A percentile compares a stretch with the other conserved stretches of the same genome.
Conservation (phyloP, 2,329 filamentous ascomycete species). For the Madurella mycetomatis region DNA sequence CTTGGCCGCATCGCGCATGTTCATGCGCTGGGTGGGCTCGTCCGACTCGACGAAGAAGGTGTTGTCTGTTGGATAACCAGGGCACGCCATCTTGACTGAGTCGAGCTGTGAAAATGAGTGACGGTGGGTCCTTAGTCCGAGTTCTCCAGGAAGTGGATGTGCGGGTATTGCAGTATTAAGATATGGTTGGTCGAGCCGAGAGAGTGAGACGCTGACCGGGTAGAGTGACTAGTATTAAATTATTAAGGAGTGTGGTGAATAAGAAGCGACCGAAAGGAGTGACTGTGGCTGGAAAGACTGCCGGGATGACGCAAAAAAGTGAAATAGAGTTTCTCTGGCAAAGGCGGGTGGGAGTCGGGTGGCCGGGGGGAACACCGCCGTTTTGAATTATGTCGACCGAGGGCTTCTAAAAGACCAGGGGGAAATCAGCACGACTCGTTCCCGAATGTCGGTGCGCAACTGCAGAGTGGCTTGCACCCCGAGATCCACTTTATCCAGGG, state of each 20-base stretch:
- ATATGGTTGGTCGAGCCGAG: slow-evolving; percentile 28
- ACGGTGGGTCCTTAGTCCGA: slow-evolving; percentile 18
- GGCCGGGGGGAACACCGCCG: slow-evolving; percentile 43
- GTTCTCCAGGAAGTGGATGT: slow-evolving; percentile 34
- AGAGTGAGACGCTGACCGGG: slow-evolving; percentile 39
- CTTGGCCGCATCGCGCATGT: slow-evolving; percentile 70
- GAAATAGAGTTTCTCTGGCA: slow-evolving; percentile 27
- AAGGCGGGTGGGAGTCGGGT: slow-evolving; percentile 30
- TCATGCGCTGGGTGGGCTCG: slow-evolving; percentile 53
- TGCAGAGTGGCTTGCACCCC: slow-evolving; percentile 8
- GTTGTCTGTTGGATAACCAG: slow-evolving; percentile 37
- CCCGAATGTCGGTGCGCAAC: slow-evolving; percentile 13
- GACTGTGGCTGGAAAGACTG: slow-evolving; percentile 49
- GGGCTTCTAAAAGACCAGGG: slow-evolving; percentile 35
- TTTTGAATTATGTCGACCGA: slow-evolving; percentile 44
- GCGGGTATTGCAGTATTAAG: slow-evolving; percentile 32
- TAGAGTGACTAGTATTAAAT: slow-evolving; percentile 49
- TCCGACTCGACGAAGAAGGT: slow-evolving; percentile 56
- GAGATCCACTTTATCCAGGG: slow-evolving; percentile 20
- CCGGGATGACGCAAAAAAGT: slow-evolving; percentile 41
- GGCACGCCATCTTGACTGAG: slow-evolving; percentile 30
- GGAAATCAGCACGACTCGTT: slow-evolving; percentile 23
- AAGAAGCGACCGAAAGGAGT: slow-evolving; percentile 49
- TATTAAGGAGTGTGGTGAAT: slow-evolving; percentile 57
- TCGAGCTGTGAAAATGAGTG: slow-evolving; percentile 23